Evolutionary conservation across 169 alveolate species (phyloP).

Genomic region (Fabrea salina): DNA sequence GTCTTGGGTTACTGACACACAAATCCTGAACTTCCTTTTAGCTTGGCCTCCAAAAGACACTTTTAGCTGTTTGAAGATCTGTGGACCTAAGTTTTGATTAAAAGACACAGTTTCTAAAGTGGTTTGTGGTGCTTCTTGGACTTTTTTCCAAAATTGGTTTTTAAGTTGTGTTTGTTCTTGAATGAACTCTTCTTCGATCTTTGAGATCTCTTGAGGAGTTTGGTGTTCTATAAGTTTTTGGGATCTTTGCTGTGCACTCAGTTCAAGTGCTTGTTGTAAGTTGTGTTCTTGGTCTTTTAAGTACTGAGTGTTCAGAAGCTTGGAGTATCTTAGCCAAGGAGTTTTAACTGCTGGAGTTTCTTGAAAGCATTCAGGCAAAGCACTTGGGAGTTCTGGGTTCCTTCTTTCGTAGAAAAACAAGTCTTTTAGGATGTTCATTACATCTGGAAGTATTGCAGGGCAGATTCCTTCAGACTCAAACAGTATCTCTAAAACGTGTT

Average conservation of each 20-base stretch:
- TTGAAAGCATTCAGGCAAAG: background rate
- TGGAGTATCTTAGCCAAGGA: background rate
- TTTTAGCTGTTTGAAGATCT: background rate
- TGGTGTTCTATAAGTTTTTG: background rate
- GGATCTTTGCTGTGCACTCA: background rate
- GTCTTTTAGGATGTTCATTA: background rate
- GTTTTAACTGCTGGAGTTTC: background rate
- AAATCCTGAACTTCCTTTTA: background rate
- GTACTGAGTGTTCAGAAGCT: background rate
- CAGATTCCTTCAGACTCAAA: background rate
- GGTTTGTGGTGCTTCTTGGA: background rate
- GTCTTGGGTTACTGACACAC: background rate
- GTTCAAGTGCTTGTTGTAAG: background rate
- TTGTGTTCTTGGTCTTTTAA: background rate
- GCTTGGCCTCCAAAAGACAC: background rate
- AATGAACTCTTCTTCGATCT: background rate
- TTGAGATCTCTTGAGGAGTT: background rate
- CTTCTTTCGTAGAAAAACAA: background rate
- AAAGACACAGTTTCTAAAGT: background rate
- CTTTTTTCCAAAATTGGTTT: constrained; percentile 1
- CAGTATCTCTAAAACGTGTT: background rate
- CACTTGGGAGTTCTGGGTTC: background rate
- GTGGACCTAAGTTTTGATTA: background rate
- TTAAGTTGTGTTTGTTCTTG: background rate
- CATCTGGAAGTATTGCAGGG: background rate